Evolutionary conservation across 306 rosid genomes (phyloP).

Genomic region (Vigna angularis): DNA sequence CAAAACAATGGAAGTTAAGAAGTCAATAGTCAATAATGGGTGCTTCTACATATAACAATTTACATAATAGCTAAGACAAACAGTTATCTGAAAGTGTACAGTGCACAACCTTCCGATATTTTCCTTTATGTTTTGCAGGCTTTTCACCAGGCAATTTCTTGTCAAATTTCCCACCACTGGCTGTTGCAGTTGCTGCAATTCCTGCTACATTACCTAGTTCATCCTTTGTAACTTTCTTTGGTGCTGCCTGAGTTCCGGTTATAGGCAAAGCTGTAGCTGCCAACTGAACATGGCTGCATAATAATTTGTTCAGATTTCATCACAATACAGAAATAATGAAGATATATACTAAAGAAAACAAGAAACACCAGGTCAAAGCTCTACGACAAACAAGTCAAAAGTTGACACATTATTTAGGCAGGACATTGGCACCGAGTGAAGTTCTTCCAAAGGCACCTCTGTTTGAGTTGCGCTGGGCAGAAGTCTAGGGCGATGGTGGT

Average conservation of each 20-base stretch:
- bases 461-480: too few relatives aligned
- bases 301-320: slow-evolving; percentile 36
- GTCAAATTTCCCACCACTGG: slow-evolving; percentile 97
- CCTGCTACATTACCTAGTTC: slow-evolving; percentile 87
- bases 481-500: too few relatives aligned
- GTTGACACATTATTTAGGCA: neutral
- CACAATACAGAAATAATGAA: neutral
- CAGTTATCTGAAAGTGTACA: neutral
- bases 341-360: neutral
- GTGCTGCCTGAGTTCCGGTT: slow-evolving; percentile 81
- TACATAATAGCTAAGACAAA: slow-evolving; percentile 33
- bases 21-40: slow-evolving; percentile 28
- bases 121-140: slow-evolving; percentile 79
- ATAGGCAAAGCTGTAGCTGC: slow-evolving; percentile 95
- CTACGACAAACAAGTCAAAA: neutral
- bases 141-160: slow-evolving; percentile 87
- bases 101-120: slow-evolving; percentile 80
- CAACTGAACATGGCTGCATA: slow-evolving; percentile 85
- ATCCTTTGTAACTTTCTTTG: slow-evolving; percentile 75
- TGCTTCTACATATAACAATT: slow-evolving; percentile 17
- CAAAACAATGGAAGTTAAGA: slow-evolving; percentile 26
- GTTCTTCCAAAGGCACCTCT: too few relatives aligned
- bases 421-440: neutral
- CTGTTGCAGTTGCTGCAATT: slow-evolving; percentile 86
- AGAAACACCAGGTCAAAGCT: neutral